Conservation (phyloP, 1,139 yeast species). For the Pichia sp. region DNA sequence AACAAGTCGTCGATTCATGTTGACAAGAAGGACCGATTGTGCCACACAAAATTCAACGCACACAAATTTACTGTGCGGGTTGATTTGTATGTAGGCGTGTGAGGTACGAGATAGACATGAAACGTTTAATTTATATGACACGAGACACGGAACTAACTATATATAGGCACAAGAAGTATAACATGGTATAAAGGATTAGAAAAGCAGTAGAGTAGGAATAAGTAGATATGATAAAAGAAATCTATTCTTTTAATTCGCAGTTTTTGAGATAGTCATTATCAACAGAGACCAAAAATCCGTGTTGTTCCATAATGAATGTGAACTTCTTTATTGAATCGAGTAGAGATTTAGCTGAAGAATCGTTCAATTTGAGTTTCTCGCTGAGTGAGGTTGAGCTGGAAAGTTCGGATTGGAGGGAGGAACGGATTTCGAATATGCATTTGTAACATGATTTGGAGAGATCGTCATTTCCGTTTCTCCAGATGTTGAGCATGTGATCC, state of each 20-base stretch:
- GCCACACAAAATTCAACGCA: no score
- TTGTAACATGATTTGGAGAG: constrained; percentile 1
- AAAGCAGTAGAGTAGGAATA: background rate
- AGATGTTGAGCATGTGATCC: constrained; percentile 8
- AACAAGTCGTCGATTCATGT: no score
- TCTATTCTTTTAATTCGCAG: background rate
- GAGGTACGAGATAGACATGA: no score
- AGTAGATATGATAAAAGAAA: background rate
- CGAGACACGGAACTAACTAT: no score
- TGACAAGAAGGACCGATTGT: no score
- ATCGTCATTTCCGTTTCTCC: constrained; percentile 8
- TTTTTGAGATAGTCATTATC: constrained; percentile 8
- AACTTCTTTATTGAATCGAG: background rate
- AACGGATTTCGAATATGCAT: constrained; percentile 1
- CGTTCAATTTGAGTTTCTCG: background rate
- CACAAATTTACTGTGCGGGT: no score
- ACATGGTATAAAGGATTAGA: background rate
- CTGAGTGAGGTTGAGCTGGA: no score
- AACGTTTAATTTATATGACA: no score
- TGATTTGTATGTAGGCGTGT: no score
- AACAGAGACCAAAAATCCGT: constrained; percentile 4
- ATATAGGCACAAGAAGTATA: background rate
- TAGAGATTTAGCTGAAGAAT: background rate
- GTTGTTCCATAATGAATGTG: background rate
- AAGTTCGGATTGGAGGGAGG: background rate